A percentile compares a stretch with the other conserved stretches of the same genome.
Conservation (phyloP, 1,284 basidiomycete species). For the Marasmius tenuissimus region DNA sequence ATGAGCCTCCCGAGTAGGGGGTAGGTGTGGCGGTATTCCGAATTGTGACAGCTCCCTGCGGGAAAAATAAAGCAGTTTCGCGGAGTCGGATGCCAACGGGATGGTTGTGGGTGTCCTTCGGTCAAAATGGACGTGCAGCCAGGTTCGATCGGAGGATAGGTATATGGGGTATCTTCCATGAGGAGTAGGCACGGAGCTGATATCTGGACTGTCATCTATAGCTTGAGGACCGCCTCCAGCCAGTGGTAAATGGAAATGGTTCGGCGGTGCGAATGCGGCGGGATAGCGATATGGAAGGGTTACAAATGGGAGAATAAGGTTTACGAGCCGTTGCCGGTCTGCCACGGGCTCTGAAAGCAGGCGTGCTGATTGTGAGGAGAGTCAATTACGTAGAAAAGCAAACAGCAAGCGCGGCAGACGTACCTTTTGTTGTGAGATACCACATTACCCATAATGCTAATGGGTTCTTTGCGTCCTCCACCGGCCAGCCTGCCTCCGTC, state of each 20-base stretch:
- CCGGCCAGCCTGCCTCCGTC: conserved; percentile 52
- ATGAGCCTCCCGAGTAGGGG: conserved; percentile 44
- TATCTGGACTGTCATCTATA: conserved; percentile 3
- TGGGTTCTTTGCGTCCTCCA: conserved; percentile 46
- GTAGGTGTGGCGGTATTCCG: conserved; percentile 44
- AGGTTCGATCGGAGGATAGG: conserved; percentile 29
- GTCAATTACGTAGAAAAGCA: not conserved
- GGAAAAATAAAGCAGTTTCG: conserved; percentile 63
- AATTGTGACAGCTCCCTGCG: conserved; percentile 53
- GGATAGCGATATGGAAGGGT: conserved; percentile 56
- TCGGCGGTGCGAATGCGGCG: conserved; percentile 56
- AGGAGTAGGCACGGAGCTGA: conserved; percentile 44
- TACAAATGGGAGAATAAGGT: conserved; percentile 57
- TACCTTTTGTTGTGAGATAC: conserved; percentile 54
- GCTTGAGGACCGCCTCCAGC: conserved; percentile 16
- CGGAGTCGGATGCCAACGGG: conserved; percentile 55
- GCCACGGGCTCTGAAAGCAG: conserved; percentile 40
- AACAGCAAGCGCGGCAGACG: conserved; percentile 3
- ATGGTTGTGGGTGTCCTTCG: conserved; percentile 36
- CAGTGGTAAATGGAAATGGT: conserved; percentile 57
- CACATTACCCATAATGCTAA: conserved; percentile 66
- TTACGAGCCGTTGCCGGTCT: conserved; percentile 45
- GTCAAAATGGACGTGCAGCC: conserved; percentile 39
- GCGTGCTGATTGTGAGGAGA: conserved; percentile 35
- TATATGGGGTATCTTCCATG: conserved; percentile 63